Conservation (phyloP, 2,329 filamentous ascomycete species). For the Aspergillus chevalieri region DNA sequence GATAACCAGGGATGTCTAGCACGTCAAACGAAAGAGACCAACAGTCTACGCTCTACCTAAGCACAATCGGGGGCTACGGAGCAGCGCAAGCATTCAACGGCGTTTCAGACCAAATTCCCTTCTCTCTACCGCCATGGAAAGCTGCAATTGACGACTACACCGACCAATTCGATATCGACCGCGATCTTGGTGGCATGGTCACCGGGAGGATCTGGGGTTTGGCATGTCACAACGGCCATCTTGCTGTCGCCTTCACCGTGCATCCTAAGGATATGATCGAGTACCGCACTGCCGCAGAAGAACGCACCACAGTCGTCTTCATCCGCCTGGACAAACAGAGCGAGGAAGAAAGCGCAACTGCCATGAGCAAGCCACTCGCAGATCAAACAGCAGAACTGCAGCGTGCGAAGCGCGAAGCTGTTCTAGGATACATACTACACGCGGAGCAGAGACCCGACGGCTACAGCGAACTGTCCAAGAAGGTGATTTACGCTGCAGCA, state of each 20-base stretch:
- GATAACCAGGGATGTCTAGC: slow-evolving; percentile 19
- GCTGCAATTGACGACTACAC: slow-evolving; percentile 25
- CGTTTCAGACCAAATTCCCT: slow-evolving; percentile 1
- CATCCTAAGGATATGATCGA: slow-evolving; percentile 55
- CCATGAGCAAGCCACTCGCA: slow-evolving; percentile 7
- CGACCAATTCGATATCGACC: slow-evolving; percentile 44
- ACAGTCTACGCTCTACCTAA: slow-evolving; percentile 22
- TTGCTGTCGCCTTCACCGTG: slow-evolving; percentile 46
- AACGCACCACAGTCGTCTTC: slow-evolving; percentile 38
- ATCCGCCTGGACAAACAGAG: slow-evolving; percentile 9
- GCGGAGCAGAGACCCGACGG: slow-evolving; percentile 9
- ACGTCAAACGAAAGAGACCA: slow-evolving; percentile 8
- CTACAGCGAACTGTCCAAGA: slow-evolving; percentile 19
- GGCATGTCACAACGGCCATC: slow-evolving; percentile 42
- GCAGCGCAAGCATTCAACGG: slow-evolving; percentile 11
- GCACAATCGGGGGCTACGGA: slow-evolving; percentile 23
- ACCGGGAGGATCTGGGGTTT: slow-evolving; percentile 51
- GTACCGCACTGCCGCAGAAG: slow-evolving; percentile 46
- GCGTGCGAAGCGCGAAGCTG: slow-evolving; percentile 15
- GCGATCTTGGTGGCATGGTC: slow-evolving; percentile 46
- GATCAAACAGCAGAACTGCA: slow-evolving; percentile 11
- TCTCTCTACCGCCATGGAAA: slow-evolving; percentile 20
- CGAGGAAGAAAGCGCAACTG: slow-evolving; percentile 6
- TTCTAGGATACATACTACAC: slow-evolving; percentile 25
- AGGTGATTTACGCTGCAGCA: slow-evolving; percentile 30